Evolutionary conservation across 345 rosid species (phyloP).

Genomic region (Hibiscus syriacus): DNA sequence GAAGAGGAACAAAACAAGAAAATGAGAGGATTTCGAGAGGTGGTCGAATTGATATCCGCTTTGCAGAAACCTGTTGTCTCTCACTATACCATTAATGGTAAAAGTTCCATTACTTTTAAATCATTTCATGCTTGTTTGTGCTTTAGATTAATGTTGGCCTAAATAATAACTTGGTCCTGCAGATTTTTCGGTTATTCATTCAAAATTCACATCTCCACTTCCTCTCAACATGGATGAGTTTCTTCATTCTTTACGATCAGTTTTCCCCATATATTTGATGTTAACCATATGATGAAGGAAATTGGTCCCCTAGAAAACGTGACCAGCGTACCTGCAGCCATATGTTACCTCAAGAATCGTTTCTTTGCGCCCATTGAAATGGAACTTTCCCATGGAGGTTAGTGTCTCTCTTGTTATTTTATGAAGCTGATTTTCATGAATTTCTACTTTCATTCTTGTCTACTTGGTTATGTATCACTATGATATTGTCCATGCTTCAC

Average conservation of each 20-base stretch:
- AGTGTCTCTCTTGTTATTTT: constrained; percentile 27
- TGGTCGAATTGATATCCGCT: constrained; percentile 81
- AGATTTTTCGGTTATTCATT: constrained; percentile 74
- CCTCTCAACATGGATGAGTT: constrained; percentile 66
- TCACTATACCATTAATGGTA: constrained; percentile 75
- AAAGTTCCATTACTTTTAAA: constrained; percentile 1
- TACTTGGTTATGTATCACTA: neutral
- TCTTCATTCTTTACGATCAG: constrained; percentile 34
- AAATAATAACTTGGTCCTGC: constrained; percentile 18
- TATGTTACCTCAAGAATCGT: constrained; percentile 45
- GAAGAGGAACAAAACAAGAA: constrained; percentile 59
- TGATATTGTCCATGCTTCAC: neutral
- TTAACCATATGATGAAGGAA: constrained; percentile 60
- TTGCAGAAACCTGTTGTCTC: constrained; percentile 77
- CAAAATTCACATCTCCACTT: constrained; percentile 68
- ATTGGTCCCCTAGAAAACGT: constrained; percentile 38
- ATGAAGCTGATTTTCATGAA: constrained; percentile 31
- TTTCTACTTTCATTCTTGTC: neutral
- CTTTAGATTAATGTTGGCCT: neutral
- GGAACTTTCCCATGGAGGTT: constrained; percentile 63
- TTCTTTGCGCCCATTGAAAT: constrained; percentile 53
- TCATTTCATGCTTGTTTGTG: constrained; percentile 1
- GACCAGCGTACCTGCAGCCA: constrained; percentile 42
- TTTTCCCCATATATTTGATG: constrained; percentile 60
- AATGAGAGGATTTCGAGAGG: constrained; percentile 83